Evolutionary conservation across 2,329 filamentous ascomycete species (phyloP), one percentile per base, ranked within the genome.

Genomic region (Pseudomassariella vexata): DNA sequence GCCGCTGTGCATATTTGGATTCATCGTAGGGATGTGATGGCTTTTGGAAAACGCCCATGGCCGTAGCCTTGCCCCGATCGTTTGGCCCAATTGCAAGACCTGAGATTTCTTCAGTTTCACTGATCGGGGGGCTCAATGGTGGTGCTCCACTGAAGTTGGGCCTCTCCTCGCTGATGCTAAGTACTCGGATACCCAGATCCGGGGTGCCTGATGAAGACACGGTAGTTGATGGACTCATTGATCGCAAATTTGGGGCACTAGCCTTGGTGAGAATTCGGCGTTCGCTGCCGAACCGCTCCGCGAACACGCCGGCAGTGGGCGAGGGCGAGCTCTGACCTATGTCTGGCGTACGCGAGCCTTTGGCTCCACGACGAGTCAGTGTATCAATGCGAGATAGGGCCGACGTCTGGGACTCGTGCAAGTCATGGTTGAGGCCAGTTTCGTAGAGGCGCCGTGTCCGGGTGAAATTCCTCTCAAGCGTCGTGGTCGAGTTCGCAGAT

Each of bases 381-480:
- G 79, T 88, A 47, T 95, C 89, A 24, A 95, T 73, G 24, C 87
- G 75, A n/a, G 77, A 80, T 41, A 92, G 59, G 0, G 85, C 77
- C 3, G 84, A 85, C 3, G 74, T 73, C 49, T 90, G 87, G 44
- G 92, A 82, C 34, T 89, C 85, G 30, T 89, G 81, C 9, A 85
- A 68, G 40, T 92, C 81, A 47, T 89, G 82, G 30, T 80, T 83
- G 11, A 94, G 65, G 1, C 83, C 82, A 41, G 86, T 85, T 41
- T 94, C 89, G 48, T 95, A 95, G 2, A 95, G 65, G 26, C 87
- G 72, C 32, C 83, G 76, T 2, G 75, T 74, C 42, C 89, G 84
- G 2, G 79, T 82, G 4, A 79, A 73, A 23, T 69, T 77, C 32
- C 82, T 74, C 35, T 87, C 82, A 0, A 78, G 48, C 0, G 64